Conservation (phyloP, 805 yeast genomes). For the Candida tibetensis region DNA sequence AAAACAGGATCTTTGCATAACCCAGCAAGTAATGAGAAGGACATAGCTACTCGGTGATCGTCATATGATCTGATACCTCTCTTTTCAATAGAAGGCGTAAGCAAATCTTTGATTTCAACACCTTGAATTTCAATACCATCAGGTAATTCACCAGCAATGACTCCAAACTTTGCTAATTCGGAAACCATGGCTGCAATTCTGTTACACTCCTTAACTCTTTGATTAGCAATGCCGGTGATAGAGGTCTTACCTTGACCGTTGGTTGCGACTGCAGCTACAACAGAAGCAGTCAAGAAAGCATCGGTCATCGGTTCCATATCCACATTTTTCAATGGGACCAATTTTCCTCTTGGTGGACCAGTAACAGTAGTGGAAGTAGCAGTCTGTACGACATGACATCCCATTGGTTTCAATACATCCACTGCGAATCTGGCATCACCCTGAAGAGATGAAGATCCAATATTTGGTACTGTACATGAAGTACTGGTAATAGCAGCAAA, state of each 20-base stretch:
- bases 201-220: constrained; percentile 96
- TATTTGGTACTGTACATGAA: constrained; percentile 88
- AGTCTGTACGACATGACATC: constrained; percentile 83
- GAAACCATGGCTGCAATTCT: constrained; percentile 92
- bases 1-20: constrained; percentile 60
- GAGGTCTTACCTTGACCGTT: constrained; percentile 53
- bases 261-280: constrained; percentile 89
- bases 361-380: constrained; percentile 85
- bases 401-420: constrained; percentile 93
- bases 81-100: constrained; percentile 47
- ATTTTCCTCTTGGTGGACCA: constrained; percentile 72
- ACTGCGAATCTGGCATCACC: constrained; percentile 97
- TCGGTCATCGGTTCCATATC: constrained; percentile 99
- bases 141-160: constrained; percentile 74
- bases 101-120: constrained; percentile 46
- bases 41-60: constrained; percentile 98
- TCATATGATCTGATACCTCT: constrained; percentile 78
- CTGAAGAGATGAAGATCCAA: constrained; percentile 87
- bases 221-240: constrained; percentile 95
- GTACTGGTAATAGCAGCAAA: constrained; percentile 96
- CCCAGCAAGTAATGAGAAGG: constrained; percentile 85
- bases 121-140: constrained; percentile 93
- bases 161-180: constrained; percentile 89
- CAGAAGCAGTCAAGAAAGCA: constrained; percentile 95
- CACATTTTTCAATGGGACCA: constrained; percentile 68